A percentile compares a stretch with the other conserved stretches of the same genome.
phyloP scores from a whole-genome alignment of 31 red algal species.

The Bonnemaisonia californica region DNA sequence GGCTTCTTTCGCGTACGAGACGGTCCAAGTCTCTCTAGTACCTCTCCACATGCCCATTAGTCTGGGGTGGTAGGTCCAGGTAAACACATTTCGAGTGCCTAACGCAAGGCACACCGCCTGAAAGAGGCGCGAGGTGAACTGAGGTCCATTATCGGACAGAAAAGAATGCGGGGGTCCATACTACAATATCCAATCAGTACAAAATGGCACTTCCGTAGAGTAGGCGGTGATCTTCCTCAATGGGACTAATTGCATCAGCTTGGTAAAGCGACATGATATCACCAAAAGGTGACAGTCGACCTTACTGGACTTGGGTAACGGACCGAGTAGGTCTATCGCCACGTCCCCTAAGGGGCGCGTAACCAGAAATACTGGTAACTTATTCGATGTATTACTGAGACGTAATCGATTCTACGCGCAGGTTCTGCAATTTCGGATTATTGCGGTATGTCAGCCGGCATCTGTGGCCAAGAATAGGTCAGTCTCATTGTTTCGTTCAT shows the following conservation, averaged over 20 bases:
- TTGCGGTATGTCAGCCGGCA: too few species aligned
- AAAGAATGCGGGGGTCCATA: conserved; percentile 30
- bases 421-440: too few species aligned
- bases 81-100: conserved; percentile 22
- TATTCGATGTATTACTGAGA: background rate
- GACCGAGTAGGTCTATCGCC: conserved; percentile 40
- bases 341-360: conserved; percentile 17
- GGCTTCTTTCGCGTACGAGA: conserved; percentile 1
- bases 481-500: background rate
- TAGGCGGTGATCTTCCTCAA: conserved; percentile 15
- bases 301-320: too few species aligned
- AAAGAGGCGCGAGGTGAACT: too few species aligned
- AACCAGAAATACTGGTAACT: conserved; percentile 6
- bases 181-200: conserved; percentile 18
- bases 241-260: background rate
- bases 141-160: conserved; percentile 28
- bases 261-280: too few species aligned
- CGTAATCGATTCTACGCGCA: too few species aligned
- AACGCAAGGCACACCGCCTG: conserved; percentile 23
- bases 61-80: too few species aligned
- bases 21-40: conserved; percentile 5
- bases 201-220: conserved; percentile 1
- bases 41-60: too few species aligned
- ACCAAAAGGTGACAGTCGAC: too few species aligned
- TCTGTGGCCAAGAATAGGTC: background rate